These are phyloP conservation scores for Hymenoscyphus linearis DNA, from an alignment of 2,329 filamentous ascomycete species.

Conservation along the genomic window DNA sequence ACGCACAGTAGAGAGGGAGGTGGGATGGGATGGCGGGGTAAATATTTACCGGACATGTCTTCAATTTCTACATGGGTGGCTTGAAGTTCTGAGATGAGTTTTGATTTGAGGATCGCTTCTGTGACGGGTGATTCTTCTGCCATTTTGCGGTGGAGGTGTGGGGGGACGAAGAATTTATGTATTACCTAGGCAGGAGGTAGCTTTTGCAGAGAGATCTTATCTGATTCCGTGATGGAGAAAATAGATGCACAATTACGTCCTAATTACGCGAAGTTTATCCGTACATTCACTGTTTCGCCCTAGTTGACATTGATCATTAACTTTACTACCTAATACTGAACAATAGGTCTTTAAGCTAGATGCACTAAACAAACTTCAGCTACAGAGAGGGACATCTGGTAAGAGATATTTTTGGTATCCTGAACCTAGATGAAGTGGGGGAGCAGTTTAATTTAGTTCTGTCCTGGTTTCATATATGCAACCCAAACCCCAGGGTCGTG, in stretches of 20 bases:
- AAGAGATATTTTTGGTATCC: too few species aligned
- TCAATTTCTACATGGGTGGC: slow-evolving; percentile 81
- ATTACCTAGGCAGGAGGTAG: not conserved
- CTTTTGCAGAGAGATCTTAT: slow-evolving; percentile 2
- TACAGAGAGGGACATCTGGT: too few species aligned
- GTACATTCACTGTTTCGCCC: not conserved
- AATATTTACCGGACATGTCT: slow-evolving; percentile 76
- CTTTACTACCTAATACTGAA: too few species aligned
- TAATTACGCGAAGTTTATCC: slow-evolving; percentile 1
- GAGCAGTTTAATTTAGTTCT: too few species aligned
- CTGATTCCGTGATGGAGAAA: slow-evolving; percentile 5
- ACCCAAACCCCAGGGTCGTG: not conserved
- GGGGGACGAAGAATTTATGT: not conserved
- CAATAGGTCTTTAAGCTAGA: too few species aligned
- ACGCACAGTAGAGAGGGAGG: not conserved
- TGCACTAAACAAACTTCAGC: too few species aligned
- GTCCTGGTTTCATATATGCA: not conserved
- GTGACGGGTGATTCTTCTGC: slow-evolving; percentile 61
- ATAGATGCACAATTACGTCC: slow-evolving; percentile 18
- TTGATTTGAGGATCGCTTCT: slow-evolving; percentile 62
- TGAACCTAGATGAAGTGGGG: too few species aligned
- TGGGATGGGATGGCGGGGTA: slow-evolving; percentile 3
- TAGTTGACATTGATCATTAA: too few species aligned
- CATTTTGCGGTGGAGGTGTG: slow-evolving; percentile 34
- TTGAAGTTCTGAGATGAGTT: slow-evolving; percentile 63